phyloP scores from a whole-genome alignment of 2,329 filamentous ascomycete species.

The Exophiala oligosperma region DNA sequence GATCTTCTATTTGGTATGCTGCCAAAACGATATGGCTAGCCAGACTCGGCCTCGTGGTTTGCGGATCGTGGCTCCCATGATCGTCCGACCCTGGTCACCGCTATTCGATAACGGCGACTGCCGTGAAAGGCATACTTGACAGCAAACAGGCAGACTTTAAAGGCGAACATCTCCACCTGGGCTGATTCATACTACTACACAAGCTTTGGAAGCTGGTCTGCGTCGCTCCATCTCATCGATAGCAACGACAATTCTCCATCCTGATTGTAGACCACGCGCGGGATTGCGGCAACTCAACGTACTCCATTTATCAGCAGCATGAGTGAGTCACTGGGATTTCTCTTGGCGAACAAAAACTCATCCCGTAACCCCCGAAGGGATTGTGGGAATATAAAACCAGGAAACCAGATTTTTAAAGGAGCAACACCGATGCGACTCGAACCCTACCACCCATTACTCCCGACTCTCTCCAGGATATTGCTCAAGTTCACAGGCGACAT shows the following conservation, averaged over 20 bases:
- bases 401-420: no score
- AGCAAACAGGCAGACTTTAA: constrained; percentile 46
- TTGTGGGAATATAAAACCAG: no score
- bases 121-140: constrained; percentile 46
- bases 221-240: constrained; percentile 35
- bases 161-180: constrained; percentile 56
- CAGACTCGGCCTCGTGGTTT: background rate
- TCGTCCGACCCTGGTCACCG: constrained; percentile 6
- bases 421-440: no score
- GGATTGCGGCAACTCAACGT: constrained; percentile 53
- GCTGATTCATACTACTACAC: constrained; percentile 54
- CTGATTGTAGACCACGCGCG: constrained; percentile 35
- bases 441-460: no score
- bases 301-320: constrained; percentile 39
- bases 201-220: constrained; percentile 48
- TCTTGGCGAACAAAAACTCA: no score
- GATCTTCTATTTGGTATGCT: background rate
- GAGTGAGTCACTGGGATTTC: no score
- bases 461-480: no score
- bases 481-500: no score
- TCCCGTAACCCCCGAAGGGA: no score
- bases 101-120: constrained; percentile 42
- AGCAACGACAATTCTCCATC: constrained; percentile 20
- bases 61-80: background rate
- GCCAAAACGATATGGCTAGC: background rate